Conservation (phyloP, 2,329 filamentous ascomycete genomes). For the Colletotrichum gigasporum region DNA sequence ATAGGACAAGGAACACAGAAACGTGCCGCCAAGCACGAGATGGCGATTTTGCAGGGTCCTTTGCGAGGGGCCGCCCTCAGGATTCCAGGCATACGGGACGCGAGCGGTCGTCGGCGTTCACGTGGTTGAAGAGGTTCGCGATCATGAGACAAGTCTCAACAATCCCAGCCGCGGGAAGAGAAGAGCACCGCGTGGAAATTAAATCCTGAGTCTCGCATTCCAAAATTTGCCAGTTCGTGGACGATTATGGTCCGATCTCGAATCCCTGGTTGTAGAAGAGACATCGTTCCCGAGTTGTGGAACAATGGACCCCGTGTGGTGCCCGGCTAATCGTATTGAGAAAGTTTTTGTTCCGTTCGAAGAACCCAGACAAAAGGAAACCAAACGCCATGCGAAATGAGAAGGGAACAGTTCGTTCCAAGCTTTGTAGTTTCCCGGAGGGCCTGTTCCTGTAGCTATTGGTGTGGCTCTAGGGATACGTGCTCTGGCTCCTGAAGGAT, state of each 20-base stretch:
- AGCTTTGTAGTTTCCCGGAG: background rate
- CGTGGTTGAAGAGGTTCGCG: background rate
- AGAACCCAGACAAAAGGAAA: background rate
- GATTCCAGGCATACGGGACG: slow-evolving; percentile 4
- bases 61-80: background rate
- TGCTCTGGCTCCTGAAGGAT: too few species aligned
- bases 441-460: too few species aligned
- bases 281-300: background rate
- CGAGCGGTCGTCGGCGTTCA: background rate
- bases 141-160: slow-evolving; percentile 22
- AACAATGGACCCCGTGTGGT: background rate
- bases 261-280: background rate
- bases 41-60: background rate
- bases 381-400: slow-evolving; percentile 10
- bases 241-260: slow-evolving; percentile 1
- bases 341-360: too few species aligned
- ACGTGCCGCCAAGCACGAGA: background rate
- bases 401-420: background rate
- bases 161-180: slow-evolving; percentile 21
- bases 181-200: slow-evolving; percentile 20
- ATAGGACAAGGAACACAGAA: background rate
- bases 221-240: background rate
- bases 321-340: too few species aligned
- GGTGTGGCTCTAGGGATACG: too few species aligned
- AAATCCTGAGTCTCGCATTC: slow-evolving; percentile 6